Evolutionary conservation across 2,329 filamentous ascomycete species (phyloP).

Genomic region (Beauveria bassiana): DNA sequence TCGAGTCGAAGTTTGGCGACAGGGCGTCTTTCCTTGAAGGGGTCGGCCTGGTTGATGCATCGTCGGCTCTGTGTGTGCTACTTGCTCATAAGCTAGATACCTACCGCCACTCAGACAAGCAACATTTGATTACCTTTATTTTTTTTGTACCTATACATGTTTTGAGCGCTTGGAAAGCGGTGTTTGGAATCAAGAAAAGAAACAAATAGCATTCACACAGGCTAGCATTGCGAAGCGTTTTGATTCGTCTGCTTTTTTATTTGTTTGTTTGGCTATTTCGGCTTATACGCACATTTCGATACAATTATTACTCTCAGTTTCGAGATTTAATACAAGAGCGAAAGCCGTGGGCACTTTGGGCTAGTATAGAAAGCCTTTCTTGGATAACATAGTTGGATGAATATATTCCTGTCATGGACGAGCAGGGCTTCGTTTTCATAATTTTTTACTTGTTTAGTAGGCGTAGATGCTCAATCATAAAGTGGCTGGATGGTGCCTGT

Average conservation of each 20-base stretch:
- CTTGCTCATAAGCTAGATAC: not conserved
- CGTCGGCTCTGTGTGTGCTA: not conserved
- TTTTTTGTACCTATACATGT: not conserved
- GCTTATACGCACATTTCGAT: not conserved
- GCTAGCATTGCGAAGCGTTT: constrained; percentile 13
- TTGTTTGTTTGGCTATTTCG: not conserved
- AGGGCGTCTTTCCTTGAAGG: constrained; percentile 29
- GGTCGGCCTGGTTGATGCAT: not conserved
- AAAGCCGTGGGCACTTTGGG: not conserved
- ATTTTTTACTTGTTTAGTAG: not conserved
- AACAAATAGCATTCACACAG: constrained; percentile 1
- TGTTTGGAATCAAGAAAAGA: not conserved
- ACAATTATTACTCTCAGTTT: not conserved
- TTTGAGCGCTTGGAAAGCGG: not conserved
- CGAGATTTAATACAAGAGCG: not conserved
- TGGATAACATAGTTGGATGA: not conserved
- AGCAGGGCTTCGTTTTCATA: not conserved
- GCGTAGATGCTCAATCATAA: not conserved
- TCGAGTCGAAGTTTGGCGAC: constrained; percentile 36
- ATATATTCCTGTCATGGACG: not conserved
- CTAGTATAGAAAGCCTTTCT: not conserved
- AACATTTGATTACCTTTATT: not conserved
- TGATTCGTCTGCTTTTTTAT: not conserved
- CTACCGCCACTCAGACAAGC: not conserved
- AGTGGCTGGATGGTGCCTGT: not conserved